A percentile compares a stretch with the other conserved stretches of the same genome.
Evolutionary conservation across 768 basidiomycete genomes (phyloP).

Genomic region (Pleurotus giganteus): DNA sequence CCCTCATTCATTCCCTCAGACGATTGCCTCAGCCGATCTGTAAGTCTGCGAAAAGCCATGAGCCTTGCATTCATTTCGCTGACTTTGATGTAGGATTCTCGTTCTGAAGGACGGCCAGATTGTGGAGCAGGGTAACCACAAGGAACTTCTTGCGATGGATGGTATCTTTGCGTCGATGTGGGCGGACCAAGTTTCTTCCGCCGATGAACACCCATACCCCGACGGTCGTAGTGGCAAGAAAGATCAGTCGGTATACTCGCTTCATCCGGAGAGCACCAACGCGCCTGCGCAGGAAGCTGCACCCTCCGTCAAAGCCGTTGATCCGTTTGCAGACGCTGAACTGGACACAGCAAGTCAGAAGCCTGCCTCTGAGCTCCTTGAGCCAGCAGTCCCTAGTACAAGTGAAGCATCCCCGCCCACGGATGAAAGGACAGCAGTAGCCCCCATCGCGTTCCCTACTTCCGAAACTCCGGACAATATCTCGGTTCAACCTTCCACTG

Average conservation of each 20-base stretch:
- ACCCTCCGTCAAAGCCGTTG: conserved; percentile 16
- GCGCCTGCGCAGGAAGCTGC: conserved; percentile 18
- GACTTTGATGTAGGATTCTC: conserved; percentile 57
- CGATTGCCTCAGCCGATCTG: conserved; percentile 61
- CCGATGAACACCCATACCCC: conserved; percentile 46
- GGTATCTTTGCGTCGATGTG: conserved; percentile 86
- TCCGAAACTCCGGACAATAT: conserved; percentile 4
- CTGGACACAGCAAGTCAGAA: conserved; percentile 15
- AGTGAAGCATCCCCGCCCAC: conserved; percentile 2
- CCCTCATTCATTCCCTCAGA: conserved; percentile 28
- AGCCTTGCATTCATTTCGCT: conserved; percentile 11
- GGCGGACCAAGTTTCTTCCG: conserved; percentile 76
- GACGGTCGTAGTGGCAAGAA: conserved; percentile 33
- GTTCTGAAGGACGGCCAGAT: conserved; percentile 91
- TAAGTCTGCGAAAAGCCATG: conserved; percentile 28
- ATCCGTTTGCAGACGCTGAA: conserved; percentile 33
- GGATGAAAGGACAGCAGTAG: conserved; percentile 5
- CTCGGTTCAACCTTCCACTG: conserved; percentile 8
- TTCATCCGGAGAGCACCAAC: conserved; percentile 24
- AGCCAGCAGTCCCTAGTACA: neutral
- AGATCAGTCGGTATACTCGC: conserved; percentile 43
- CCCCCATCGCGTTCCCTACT: conserved; percentile 13
- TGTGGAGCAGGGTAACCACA: conserved; percentile 78
- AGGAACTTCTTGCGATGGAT: conserved; percentile 68
- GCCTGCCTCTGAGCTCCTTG: conserved; percentile 13